phyloP scores from a whole-genome alignment of 495 filamentous ascomycete genomes.

The Stereocaulon alpinum region DNA sequence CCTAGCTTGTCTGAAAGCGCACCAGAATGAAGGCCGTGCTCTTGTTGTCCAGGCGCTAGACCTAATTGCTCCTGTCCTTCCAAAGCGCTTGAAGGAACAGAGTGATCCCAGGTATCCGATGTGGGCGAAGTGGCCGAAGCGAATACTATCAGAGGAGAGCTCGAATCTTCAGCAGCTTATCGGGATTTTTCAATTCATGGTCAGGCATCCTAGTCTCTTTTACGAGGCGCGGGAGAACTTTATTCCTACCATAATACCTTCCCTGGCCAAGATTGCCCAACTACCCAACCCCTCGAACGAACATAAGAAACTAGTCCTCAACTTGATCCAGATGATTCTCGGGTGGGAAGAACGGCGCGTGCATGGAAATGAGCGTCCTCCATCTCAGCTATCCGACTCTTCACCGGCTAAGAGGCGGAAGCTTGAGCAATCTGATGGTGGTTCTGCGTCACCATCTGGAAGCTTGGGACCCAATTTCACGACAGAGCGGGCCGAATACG shows the following conservation, averaged over 20 bases:
- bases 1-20: conserved; percentile 76
- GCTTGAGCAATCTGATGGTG: conserved; percentile 45
- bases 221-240: conserved; percentile 92
- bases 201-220: conserved; percentile 84
- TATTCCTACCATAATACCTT: conserved; percentile 75
- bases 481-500: conserved; percentile 55
- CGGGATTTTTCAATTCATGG: conserved; percentile 93
- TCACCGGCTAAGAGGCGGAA: conserved; percentile 68
- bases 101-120: conserved; percentile 54
- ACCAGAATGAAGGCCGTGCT: conserved; percentile 86
- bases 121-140: conserved; percentile 85
- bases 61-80: conserved; percentile 83
- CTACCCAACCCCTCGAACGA: conserved; percentile 83
- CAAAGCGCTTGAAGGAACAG: conserved; percentile 44
- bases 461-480: conserved; percentile 38
- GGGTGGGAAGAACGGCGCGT: conserved; percentile 82
- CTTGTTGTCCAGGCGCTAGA: conserved; percentile 91
- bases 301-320: conserved; percentile 82
- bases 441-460: conserved; percentile 32
- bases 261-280: conserved; percentile 75
- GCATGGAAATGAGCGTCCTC: conserved; percentile 35
- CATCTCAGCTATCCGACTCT: conserved; percentile 49
- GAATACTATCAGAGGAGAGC: conserved; percentile 90
- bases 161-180: conserved; percentile 94
- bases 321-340: conserved; percentile 81